Conservation (phyloP, 345 rosid genomes). For the Gossypium sturtianum region DNA sequence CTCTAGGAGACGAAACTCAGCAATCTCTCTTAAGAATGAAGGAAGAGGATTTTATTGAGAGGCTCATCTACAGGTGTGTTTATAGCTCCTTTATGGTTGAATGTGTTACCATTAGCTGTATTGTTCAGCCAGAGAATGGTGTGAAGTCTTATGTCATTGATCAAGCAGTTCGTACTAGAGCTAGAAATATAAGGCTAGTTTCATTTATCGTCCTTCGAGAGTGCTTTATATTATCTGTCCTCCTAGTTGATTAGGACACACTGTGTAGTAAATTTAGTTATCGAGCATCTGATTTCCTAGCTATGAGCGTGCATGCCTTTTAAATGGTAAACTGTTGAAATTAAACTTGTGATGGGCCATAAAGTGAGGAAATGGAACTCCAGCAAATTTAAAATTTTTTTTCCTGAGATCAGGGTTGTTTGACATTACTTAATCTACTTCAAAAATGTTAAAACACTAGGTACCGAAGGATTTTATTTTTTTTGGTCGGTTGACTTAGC, state of each 20-base stretch:
- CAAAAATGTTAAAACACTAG: too few relatives aligned
- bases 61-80: constrained; percentile 76
- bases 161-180: constrained; percentile 15
- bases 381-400: too few relatives aligned
- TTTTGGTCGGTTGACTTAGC: too few relatives aligned
- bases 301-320: neutral
- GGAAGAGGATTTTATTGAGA: constrained; percentile 94
- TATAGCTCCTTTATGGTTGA: constrained; percentile 16
- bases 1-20: constrained; percentile 80
- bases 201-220: too few relatives aligned
- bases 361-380: too few relatives aligned
- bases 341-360: neutral
- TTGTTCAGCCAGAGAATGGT: constrained; percentile 5
- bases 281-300: neutral
- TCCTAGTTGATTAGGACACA: neutral
- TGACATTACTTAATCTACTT: too few relatives aligned
- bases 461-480: too few relatives aligned
- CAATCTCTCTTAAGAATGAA: constrained; percentile 85
- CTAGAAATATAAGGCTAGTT: neutral
- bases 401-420: too few relatives aligned
- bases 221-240: neutral
- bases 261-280: neutral
- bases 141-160: constrained; percentile 12
- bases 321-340: neutral
- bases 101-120: constrained; percentile 7